Percentiles rank a stretch among this genome's conserved stretches.
These are phyloP conservation scores for Brachypodium distachyon DNA, from an alignment of 202 grass and related monocot genomes.

Conservation along the genomic window DNA sequence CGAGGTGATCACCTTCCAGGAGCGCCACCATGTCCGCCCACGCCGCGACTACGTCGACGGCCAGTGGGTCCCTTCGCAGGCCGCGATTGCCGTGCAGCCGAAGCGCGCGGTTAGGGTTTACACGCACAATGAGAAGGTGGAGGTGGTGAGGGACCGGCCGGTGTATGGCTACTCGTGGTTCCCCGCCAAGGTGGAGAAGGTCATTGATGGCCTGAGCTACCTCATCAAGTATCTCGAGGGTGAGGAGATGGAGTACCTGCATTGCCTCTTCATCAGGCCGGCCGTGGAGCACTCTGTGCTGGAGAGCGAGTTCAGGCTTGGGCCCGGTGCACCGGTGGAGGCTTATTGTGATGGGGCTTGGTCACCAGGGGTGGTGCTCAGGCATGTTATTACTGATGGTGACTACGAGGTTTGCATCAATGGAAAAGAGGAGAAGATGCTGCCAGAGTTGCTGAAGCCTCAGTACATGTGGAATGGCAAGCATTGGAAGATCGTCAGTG, in stretches of 20 bases:
- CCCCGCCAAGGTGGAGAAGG: conserved; percentile 25
- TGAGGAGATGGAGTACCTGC: conserved; percentile 21
- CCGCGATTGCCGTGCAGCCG: neutral
- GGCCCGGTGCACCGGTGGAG: conserved; percentile 26
- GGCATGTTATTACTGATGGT: neutral
- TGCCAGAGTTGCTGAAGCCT: conserved; percentile 30
- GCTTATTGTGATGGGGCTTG: conserved; percentile 47
- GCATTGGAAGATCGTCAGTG: conserved; percentile 24
- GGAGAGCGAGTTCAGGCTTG: conserved; percentile 10
- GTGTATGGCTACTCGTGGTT: conserved; percentile 43
- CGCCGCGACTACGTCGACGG: conserved; percentile 55
- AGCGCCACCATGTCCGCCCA: conserved; percentile 10
- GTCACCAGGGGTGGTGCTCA: conserved; percentile 38
- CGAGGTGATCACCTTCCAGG: conserved; percentile 31
- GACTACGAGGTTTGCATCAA: conserved; percentile 12
- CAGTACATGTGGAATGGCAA: conserved; percentile 44
- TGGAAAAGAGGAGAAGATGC: neutral
- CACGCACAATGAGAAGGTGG: conserved; percentile 27
- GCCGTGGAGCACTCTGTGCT: conserved; percentile 17
- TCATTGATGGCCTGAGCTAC: conserved; percentile 48
- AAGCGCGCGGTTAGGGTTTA: neutral
- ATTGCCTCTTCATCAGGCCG: conserved; percentile 41
- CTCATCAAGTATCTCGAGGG: conserved; percentile 39
- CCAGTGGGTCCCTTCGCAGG: conserved; percentile 29
- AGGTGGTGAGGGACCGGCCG: conserved; percentile 30